Base-by-base conservation (phyloP, 169 alveolate genomes). In the Cryptosporidium sp. region DNA sequence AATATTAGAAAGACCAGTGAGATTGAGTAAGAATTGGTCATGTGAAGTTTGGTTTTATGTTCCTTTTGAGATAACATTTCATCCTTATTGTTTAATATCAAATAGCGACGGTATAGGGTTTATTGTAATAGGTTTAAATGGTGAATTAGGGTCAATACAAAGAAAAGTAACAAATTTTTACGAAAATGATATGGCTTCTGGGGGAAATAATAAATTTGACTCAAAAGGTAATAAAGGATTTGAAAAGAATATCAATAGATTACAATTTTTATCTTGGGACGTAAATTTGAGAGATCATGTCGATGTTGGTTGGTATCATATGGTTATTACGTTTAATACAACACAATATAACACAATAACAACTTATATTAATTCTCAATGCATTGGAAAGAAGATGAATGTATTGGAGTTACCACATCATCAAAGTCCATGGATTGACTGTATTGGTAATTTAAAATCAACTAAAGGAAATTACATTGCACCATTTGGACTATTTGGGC, bases 61-160 rank as follows among this genome's bases (percentile, higher is more conserved):
- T 29, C 89, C 89, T 21, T 80, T 80, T 80, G 75, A 80, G 41
- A 59, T 62, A 62, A 80, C 89, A 61, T 62, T 58, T 62, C 89
- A 80, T 80, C 89, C 89, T 31, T 80, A 80, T 80, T 80, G 89
- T 80, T 80, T 80, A 26, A 31, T 80, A 65, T 80, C 89, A 43
- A 80, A 65, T 62, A 59, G 41, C 12, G 75, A 59, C 18, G 75
- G 89, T 1, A 65, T 80, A 29, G 89, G 89, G 4, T 80, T 80
- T 65, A 80, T 80, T 21, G 89, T 80, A 10, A 80, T 80, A 23
- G 89, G 89, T n/a, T 65, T 80, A 39, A 80, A 80, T 62, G 89
- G 75, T 14, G 89, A 80, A 65, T 65, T 80, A 33, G 89, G 89
- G 23, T 80, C 89, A 10, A 80, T 80, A 62, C 89, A 80, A 65